Evolutionary conservation across 352 stramenopile genomes (phyloP), one percentile per base, ranked within the genome.

Genomic region (Vaucheria bursata): DNA sequence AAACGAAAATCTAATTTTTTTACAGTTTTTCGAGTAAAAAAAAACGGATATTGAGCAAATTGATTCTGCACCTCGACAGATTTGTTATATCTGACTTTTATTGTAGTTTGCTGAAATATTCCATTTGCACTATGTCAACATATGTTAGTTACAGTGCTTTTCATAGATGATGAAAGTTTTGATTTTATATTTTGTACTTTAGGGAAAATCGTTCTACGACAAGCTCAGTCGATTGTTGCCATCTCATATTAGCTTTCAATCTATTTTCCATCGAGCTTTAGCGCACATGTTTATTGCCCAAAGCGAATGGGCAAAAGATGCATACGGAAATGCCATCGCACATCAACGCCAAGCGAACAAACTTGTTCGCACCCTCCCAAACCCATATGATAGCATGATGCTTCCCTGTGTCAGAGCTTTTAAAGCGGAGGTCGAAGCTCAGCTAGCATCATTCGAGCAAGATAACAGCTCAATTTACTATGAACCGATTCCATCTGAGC

Each of bases 381-480:
- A n/a, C 3, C 32, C 25, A n/a, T 31, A 32, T 25, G 65, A 71
- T n/a, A n/a, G n/a, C n/a, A n/a, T n/a, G n/a, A n/a, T n/a, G n/a
- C n/a, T n/a, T n/a, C n/a, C n/a, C n/a, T n/a, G n/a, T n/a, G n/a
- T n/a, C n/a, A n/a, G n/a, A n/a, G n/a, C n/a, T n/a, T n/a, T n/a
- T n/a, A n/a, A n/a, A n/a, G n/a, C n/a, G n/a, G n/a, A n/a, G n/a
- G n/a, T n/a, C 8, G 53, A 31, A 7, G 53, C 53, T 31, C 31
- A 7, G 53, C 53, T 68, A 2, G 53, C 53, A 2, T 8, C 29
- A 29, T 73, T 34, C 29, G 67, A 73, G 36, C 6, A 67, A 49
- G 75, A 80, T 36, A 80, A 80, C 75, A 71, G 73, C 32, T 66
- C 75, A 25, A 80, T 80, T 38, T 80, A 76, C 33, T 80, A 75